A percentile compares a stretch with the other conserved stretches of the same genome.
Evolutionary conservation across 2,329 filamentous ascomycete species (phyloP).

Genomic region (Magnaporthales sp.): DNA sequence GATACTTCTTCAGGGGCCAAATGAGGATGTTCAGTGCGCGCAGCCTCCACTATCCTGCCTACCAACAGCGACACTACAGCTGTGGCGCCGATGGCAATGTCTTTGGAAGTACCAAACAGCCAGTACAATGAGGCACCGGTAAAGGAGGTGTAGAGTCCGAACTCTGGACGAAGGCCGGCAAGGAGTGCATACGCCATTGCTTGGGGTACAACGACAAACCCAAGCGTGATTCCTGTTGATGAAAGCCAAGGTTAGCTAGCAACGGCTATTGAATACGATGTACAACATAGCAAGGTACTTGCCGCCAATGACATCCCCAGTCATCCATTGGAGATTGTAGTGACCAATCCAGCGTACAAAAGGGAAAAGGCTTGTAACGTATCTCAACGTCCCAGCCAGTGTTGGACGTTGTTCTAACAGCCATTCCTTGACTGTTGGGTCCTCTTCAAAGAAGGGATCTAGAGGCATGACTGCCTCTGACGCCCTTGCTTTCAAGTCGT

Average conservation of each 20-base stretch:
- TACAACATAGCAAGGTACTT: background rate
- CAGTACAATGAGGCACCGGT: conserved; percentile 74
- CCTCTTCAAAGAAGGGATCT: conserved; percentile 25
- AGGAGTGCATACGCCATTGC: conserved; percentile 72
- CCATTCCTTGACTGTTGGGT: conserved; percentile 32
- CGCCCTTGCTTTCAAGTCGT: background rate
- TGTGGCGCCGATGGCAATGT: conserved; percentile 69
- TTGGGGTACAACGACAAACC: conserved; percentile 62
- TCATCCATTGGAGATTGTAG: conserved; percentile 5
- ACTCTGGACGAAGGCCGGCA: conserved; percentile 60
- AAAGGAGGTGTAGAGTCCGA: conserved; percentile 74
- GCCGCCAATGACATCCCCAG: conserved; percentile 5
- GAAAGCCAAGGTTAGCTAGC: background rate
- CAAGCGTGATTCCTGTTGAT: conserved; percentile 7
- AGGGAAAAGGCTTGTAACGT: conserved; percentile 35
- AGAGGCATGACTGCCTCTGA: background rate
- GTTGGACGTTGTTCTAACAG: conserved; percentile 28
- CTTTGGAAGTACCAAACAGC: conserved; percentile 78
- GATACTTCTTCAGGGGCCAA: conserved; percentile 29
- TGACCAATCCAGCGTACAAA: conserved; percentile 35
- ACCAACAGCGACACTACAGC: conserved; percentile 42
- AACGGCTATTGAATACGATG: too few species aligned
- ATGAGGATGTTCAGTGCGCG: conserved; percentile 24
- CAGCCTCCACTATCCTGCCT: conserved; percentile 32
- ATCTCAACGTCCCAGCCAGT: conserved; percentile 18